Conservation (phyloP, 176 grass and related monocot genomes). For the Hyparrhenia diplandra region DNA sequence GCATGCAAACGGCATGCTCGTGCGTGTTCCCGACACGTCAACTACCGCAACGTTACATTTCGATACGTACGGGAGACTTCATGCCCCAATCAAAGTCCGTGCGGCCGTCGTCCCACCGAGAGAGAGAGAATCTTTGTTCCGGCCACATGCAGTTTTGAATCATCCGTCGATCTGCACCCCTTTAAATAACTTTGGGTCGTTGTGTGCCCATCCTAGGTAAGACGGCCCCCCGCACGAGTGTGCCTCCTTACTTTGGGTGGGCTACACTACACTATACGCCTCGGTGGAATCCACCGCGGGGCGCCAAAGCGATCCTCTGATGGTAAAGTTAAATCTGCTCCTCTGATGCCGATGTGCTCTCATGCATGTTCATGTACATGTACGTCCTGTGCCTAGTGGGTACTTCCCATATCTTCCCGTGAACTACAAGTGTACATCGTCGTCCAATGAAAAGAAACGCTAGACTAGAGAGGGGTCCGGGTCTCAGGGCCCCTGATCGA, state of each 20-base stretch:
- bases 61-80: background rate
- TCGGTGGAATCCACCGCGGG: constrained; percentile 4
- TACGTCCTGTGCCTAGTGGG: no score
- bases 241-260: background rate
- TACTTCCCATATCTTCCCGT: no score
- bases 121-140: background rate
- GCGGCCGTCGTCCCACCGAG: background rate
- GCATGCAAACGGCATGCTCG: background rate
- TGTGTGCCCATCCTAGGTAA: background rate
- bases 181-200: background rate
- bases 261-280: background rate
- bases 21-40: no score
- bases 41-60: background rate
- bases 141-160: background rate
- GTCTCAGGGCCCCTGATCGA: no score
- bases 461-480: no score
- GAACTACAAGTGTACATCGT: no score
- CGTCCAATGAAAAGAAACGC: no score
- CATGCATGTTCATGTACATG: no score
- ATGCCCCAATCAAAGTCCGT: background rate
- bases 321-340: no score
- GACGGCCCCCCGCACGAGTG: background rate
- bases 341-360: no score
- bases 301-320: background rate
- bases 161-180: background rate